Evolutionary conservation across 208 protist species (phyloP).

Genomic region (Acanthamoeba lenticulata): DNA sequence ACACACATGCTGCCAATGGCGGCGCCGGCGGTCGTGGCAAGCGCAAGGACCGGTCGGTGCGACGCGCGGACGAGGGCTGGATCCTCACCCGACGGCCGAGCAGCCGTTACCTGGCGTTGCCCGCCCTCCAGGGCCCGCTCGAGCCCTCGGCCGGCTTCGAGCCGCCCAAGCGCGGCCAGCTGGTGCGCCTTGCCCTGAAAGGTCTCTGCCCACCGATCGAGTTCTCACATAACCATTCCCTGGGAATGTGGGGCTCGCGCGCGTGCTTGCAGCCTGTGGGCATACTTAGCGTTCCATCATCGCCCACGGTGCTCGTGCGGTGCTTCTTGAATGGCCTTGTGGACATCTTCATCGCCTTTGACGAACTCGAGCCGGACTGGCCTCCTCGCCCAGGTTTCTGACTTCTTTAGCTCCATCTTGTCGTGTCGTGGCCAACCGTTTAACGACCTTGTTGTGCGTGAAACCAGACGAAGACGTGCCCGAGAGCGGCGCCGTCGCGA

Average conservation of each 20-base stretch:
- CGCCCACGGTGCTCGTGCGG: background rate
- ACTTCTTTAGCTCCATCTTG: background rate
- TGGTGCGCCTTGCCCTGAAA: background rate
- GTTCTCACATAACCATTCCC: background rate
- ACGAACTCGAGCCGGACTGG: constrained; percentile 36
- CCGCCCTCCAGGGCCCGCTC: background rate
- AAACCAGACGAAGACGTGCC: too few species aligned
- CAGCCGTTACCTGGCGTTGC: background rate
- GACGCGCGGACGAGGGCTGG: background rate
- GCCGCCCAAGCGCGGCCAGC: background rate
- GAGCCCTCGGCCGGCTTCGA: background rate
- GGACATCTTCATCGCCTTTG: constrained; percentile 57
- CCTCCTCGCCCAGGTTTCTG: background rate
- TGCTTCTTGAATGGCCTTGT: background rate
- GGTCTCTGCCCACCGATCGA: background rate
- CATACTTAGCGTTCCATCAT: constrained; percentile 38
- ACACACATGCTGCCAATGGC: background rate
- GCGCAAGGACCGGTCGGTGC: background rate
- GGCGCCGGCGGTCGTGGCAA: background rate
- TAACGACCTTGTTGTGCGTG: too few species aligned
- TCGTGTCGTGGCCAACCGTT: too few species aligned
- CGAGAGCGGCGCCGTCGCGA: background rate
- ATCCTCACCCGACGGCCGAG: background rate
- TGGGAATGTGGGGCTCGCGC: too few species aligned
- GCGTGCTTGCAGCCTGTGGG: background rate